These are phyloP conservation scores for Leccinum disarticulatum DNA, from an alignment of 768 basidiomycete species.

Conservation along the genomic window DNA sequence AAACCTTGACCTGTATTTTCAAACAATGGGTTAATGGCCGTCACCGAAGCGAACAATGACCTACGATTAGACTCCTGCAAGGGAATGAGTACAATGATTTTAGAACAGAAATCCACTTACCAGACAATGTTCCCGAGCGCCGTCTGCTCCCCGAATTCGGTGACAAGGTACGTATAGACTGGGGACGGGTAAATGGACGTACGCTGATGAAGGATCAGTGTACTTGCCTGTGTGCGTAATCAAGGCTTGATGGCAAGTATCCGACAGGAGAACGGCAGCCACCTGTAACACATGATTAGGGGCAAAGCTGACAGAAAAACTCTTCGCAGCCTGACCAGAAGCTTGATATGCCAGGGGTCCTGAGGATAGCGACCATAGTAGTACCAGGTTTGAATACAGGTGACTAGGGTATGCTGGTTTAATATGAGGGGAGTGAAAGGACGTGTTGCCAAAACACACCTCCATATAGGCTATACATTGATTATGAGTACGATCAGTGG, in stretches of 20 bases:
- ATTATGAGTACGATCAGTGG: background rate
- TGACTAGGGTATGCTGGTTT: constrained; percentile 39
- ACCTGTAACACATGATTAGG: constrained; percentile 39
- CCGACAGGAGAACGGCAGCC: constrained; percentile 49
- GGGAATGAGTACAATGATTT: background rate
- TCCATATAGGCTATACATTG: constrained; percentile 47
- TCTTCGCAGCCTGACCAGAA: constrained; percentile 38
- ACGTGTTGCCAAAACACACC: constrained; percentile 31
- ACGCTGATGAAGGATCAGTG: background rate
- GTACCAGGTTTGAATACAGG: constrained; percentile 56
- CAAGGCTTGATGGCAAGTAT: constrained; percentile 55
- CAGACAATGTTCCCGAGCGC: constrained; percentile 42
- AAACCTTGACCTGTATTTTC: no score
- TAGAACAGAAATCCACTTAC: constrained; percentile 29
- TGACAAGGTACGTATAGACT: constrained; percentile 53
- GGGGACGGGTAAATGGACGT: background rate
- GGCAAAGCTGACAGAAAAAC: background rate
- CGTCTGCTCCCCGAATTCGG: constrained; percentile 34
- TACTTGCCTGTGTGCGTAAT: constrained; percentile 53
- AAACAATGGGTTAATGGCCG: background rate
- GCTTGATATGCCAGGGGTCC: constrained; percentile 52
- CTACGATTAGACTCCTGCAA: constrained; percentile 29
- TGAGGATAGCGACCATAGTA: constrained; percentile 50
- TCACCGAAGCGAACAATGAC: background rate
- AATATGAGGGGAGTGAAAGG: constrained; percentile 4